A percentile compares a stretch with the other conserved stretches of the same genome.
Conservation (phyloP, 805 yeast genomes). For the Metschnikowia noctiluminum region DNA sequence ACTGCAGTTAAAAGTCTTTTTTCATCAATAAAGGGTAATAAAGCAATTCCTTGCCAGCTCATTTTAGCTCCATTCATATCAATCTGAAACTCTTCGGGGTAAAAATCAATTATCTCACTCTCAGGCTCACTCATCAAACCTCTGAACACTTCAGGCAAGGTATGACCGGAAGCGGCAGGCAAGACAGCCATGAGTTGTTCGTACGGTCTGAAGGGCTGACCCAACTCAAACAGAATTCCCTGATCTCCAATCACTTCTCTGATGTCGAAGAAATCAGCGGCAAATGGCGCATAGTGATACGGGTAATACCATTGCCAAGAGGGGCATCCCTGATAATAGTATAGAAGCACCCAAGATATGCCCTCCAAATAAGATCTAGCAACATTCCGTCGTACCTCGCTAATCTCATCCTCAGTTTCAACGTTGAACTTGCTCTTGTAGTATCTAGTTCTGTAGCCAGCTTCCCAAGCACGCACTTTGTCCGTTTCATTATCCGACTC, state of each 20-base stretch:
- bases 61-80: constrained; percentile 95
- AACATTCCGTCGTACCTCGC: constrained; percentile 53
- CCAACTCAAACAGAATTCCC: constrained; percentile 57
- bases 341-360: constrained; percentile 90
- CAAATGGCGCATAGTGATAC: constrained; percentile 97
- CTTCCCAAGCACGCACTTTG: constrained; percentile 66
- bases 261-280: constrained; percentile 71
- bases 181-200: constrained; percentile 94
- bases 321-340: constrained; percentile 96
- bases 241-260: constrained; percentile 40
- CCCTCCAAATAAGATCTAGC: constrained; percentile 84
- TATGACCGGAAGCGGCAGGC: constrained; percentile 91
- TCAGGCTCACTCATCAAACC: constrained; percentile 75
- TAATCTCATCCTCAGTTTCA: constrained; percentile 50
- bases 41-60: constrained; percentile 93
- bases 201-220: constrained; percentile 82
- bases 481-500: constrained; percentile 36
- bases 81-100: constrained; percentile 81
- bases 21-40: constrained; percentile 89
- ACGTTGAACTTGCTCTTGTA: constrained; percentile 72
- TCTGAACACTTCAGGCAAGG: constrained; percentile 75
- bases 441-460: constrained; percentile 83
- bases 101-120: constrained; percentile 85
- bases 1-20: constrained; percentile 66
- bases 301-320: constrained; percentile 99